These are phyloP conservation scores for Capsicum chinense DNA, from an alignment of 257 asterid species.

Conservation along the genomic window DNA sequence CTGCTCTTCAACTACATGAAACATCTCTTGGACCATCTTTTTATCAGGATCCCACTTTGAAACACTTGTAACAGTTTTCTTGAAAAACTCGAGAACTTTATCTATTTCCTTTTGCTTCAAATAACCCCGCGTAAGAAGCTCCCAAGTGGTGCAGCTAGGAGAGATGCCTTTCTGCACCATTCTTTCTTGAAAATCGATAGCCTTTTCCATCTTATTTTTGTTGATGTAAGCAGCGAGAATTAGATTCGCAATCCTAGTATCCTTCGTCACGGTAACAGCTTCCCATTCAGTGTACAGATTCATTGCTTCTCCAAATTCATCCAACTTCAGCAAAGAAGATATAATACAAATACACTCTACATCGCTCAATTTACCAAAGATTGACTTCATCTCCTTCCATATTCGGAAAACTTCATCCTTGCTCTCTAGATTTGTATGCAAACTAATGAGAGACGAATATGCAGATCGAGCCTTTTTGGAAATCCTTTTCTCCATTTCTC, in stretches of 20 bases:
- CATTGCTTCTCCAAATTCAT: constrained; percentile 68
- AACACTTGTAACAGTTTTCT: constrained; percentile 63
- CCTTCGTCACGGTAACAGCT: constrained; percentile 73
- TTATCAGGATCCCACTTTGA: constrained; percentile 79
- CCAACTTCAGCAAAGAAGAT: constrained; percentile 69
- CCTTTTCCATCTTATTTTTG: constrained; percentile 60
- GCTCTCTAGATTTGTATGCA: constrained; percentile 62
- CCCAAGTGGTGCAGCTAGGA: constrained; percentile 84
- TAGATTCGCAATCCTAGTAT: constrained; percentile 77
- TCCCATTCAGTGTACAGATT: constrained; percentile 82
- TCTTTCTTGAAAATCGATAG: constrained; percentile 58
- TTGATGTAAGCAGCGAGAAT: constrained; percentile 83
- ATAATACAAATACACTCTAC: constrained; percentile 79
- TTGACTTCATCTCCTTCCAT: constrained; percentile 81
- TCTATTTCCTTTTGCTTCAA: constrained; percentile 57
- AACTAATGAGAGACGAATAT: constrained; percentile 77
- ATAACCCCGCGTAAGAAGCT: constrained; percentile 83
- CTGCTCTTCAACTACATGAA: constrained; percentile 58
- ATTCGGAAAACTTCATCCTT: constrained; percentile 61
- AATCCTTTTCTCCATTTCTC: constrained; percentile 83
- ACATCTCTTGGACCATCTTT: constrained; percentile 56
- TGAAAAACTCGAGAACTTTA: constrained; percentile 62
- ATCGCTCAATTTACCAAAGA: constrained; percentile 67
- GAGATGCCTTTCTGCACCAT: constrained; percentile 61
- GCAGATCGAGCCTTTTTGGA: constrained; percentile 64